Conservation (phyloP, 1,284 basidiomycete genomes). For the Trametes sp. region DNA sequence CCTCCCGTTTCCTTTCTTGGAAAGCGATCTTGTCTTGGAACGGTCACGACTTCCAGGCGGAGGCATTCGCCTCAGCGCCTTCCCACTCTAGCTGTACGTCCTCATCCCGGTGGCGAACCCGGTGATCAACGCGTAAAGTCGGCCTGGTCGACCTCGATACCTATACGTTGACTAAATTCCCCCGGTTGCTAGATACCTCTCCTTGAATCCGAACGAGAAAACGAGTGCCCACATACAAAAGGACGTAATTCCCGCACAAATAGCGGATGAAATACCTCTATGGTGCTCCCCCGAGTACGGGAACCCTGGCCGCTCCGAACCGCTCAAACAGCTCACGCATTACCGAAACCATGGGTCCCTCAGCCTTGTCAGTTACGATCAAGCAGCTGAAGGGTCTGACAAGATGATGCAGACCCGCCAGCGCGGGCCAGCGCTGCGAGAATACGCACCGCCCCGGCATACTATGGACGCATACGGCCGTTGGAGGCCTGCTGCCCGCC, state of each 20-base stretch:
- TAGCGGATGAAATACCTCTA: background rate
- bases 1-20: background rate
- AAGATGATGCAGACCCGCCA: background rate
- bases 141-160: background rate
- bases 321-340: background rate
- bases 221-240: background rate
- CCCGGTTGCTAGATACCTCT: background rate
- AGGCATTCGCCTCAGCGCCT: background rate
- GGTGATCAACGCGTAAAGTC: background rate
- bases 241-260: background rate
- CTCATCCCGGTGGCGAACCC: background rate
- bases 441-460: background rate
- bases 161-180: background rate
- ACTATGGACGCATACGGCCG: background rate
- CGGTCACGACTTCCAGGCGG: background rate
- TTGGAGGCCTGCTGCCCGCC: background rate
- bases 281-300: too few relatives aligned
- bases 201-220: too few relatives aligned
- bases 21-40: background rate
- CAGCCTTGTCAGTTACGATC: conserved; percentile 10
- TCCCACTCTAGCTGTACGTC: background rate
- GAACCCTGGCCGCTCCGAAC: background rate
- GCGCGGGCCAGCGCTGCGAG: background rate
- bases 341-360: background rate
- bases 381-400: background rate